These are phyloP conservation scores for Byssothecium circinans DNA, from an alignment of 2,329 filamentous ascomycete genomes.

Conservation along the genomic window DNA sequence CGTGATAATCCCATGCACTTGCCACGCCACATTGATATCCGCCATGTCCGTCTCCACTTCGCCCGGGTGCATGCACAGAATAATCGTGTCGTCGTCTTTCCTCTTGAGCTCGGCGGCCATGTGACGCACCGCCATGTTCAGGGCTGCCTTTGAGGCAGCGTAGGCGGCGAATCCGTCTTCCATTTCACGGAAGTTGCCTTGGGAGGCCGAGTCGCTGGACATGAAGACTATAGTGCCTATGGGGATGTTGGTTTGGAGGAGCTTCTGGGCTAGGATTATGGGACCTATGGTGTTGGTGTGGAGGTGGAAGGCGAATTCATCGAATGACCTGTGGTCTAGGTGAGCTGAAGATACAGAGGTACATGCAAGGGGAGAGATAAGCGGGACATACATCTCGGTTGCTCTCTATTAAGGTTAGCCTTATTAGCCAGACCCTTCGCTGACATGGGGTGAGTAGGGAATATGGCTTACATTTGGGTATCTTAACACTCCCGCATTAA, in stretches of 20 bases:
- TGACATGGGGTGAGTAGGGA: slow-evolving; percentile 10
- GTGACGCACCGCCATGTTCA: slow-evolving; percentile 60
- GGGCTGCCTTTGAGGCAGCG: slow-evolving; percentile 58
- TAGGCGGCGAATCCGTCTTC: slow-evolving; percentile 63
- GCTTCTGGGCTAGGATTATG: slow-evolving; percentile 58
- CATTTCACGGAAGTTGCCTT: slow-evolving; percentile 54
- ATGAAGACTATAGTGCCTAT: slow-evolving; percentile 56
- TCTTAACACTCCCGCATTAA: slow-evolving; percentile 59
- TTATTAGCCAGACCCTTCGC: slow-evolving; percentile 20
- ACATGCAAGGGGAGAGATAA: slow-evolving; percentile 17
- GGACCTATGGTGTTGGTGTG: slow-evolving; percentile 62
- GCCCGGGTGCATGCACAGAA: slow-evolving; percentile 60
- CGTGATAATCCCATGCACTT: slow-evolving; percentile 56
- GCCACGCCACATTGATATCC: slow-evolving; percentile 55
- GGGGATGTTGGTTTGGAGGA: slow-evolving; percentile 51
- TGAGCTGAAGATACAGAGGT: slow-evolving; percentile 10
- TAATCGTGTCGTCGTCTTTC: slow-evolving; percentile 51
- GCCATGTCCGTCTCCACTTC: slow-evolving; percentile 60
- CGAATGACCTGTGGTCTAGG: slow-evolving; percentile 49
- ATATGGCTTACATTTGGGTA: slow-evolving; percentile 57
- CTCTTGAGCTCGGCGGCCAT: slow-evolving; percentile 59
- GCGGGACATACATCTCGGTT: slow-evolving; percentile 50
- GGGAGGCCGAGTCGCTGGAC: slow-evolving; percentile 59
- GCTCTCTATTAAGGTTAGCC: slow-evolving; percentile 49
- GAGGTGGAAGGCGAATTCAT: slow-evolving; percentile 57